Conservation (phyloP, 208 protist genomes). For the Leishmania tarentolae region DNA sequence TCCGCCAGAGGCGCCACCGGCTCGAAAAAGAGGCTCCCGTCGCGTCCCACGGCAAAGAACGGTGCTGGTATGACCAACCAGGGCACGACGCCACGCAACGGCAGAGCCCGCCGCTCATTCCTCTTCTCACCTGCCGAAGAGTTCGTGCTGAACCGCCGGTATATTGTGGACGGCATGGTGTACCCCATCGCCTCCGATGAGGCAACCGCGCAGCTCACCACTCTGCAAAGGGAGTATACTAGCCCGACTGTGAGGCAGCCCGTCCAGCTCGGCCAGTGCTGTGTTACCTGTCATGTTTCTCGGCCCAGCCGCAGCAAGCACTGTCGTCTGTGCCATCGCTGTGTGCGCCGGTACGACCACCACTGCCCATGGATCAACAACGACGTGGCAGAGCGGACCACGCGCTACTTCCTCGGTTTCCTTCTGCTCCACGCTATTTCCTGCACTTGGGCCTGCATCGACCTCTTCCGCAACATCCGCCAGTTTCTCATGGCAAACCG, state of each 20-base stretch:
- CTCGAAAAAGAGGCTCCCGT: neutral
- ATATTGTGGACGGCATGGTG: conserved; percentile 82
- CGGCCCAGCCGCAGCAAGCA: conserved; percentile 95
- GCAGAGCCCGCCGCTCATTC: conserved; percentile 3
- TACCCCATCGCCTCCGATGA: conserved; percentile 40
- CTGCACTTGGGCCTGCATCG: conserved; percentile 79
- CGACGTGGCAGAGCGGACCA: conserved; percentile 94
- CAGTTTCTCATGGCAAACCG: conserved; percentile 53
- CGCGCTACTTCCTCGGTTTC: conserved; percentile 92
- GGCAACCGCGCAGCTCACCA: conserved; percentile 10
- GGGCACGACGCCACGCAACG: neutral
- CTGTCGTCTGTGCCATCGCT: conserved; percentile 90
- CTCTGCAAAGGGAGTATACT: conserved; percentile 17
- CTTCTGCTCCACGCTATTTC: conserved; percentile 83
- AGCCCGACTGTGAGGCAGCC: conserved; percentile 1
- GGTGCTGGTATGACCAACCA: neutral
- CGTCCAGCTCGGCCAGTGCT: conserved; percentile 45
- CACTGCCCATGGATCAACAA: conserved; percentile 98
- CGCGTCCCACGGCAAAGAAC: neutral
- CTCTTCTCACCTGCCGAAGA: conserved; percentile 52
- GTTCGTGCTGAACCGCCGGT: conserved; percentile 63
- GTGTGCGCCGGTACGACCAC: conserved; percentile 96
- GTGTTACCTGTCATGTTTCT: conserved; percentile 68
- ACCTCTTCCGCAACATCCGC: conserved; percentile 59
- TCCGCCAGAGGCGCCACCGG: neutral